A percentile compares a stretch with the other conserved stretches of the same genome.
Conservation (phyloP, 1,284 basidiomycete genomes). For the Cryptococcus deneoformans region DNA sequence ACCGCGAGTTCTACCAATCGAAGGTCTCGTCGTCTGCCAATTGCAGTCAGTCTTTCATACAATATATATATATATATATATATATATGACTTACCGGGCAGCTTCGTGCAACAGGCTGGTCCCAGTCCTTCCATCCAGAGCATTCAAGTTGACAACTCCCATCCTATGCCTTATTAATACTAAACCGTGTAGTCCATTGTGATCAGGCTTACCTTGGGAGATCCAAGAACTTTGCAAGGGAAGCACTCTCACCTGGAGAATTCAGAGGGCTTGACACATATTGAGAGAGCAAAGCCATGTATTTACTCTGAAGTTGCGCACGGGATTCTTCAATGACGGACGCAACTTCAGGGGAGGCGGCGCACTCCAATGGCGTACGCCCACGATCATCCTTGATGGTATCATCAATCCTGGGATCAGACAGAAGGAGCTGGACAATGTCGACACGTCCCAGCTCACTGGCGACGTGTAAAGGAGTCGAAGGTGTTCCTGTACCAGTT, state of each 20-base stretch:
- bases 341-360: slow-evolving; percentile 59
- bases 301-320: slow-evolving; percentile 71
- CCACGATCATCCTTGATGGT: slow-evolving; percentile 69
- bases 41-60: background rate
- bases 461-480: slow-evolving; percentile 84
- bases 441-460: slow-evolving; percentile 76
- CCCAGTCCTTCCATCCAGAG: slow-evolving; percentile 70
- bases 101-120: slow-evolving; percentile 84
- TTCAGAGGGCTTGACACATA: slow-evolving; percentile 65
- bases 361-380: slow-evolving; percentile 70
- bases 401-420: slow-evolving; percentile 78
- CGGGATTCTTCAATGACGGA: slow-evolving; percentile 79
- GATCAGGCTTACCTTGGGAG: slow-evolving; percentile 52
- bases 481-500: slow-evolving; percentile 64
- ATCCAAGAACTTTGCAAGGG: slow-evolving; percentile 53
- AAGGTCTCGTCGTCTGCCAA: slow-evolving; percentile 64
- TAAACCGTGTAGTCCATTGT: slow-evolving; percentile 50
- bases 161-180: slow-evolving; percentile 17
- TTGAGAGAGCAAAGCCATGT: slow-evolving; percentile 65
- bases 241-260: slow-evolving; percentile 35
- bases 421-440: slow-evolving; percentile 61
- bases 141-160: slow-evolving; percentile 47
- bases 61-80: background rate
- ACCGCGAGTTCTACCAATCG: slow-evolving; percentile 78
- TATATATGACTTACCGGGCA: slow-evolving; percentile 52